Conservation (phyloP, 148 eudicot species). For the Chenopodium album region DNA sequence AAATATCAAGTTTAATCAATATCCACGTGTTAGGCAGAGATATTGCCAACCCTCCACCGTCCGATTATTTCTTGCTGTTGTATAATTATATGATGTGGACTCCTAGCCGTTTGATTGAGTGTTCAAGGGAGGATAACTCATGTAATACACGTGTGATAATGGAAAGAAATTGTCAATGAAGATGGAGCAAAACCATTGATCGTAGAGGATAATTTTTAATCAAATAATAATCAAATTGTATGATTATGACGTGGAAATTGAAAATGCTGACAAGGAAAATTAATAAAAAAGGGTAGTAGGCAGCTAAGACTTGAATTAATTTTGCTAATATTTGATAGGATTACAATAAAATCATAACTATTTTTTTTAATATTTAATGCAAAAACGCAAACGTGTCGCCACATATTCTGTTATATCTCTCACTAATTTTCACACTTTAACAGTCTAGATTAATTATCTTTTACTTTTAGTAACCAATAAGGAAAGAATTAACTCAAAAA, state of each 20-base stretch:
- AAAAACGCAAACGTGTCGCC: constrained; percentile 57
- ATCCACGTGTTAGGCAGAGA: constrained; percentile 42
- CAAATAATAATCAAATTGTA: neutral
- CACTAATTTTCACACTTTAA: neutral
- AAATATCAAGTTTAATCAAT: constrained; percentile 25
- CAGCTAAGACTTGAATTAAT: constrained; percentile 5
- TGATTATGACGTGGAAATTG: neutral
- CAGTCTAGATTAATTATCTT: neutral
- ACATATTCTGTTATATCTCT: constrained; percentile 32
- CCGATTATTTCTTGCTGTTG: constrained; percentile 7
- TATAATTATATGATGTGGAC: neutral
- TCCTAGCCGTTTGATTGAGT: constrained; percentile 25
- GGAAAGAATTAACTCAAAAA: neutral
- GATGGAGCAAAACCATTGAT: constrained; percentile 1
- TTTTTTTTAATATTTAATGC: neutral
- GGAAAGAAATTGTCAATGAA: neutral
- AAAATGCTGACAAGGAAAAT: constrained; percentile 27
- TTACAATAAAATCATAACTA: neutral
- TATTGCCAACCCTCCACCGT: constrained; percentile 1
- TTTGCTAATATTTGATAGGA: neutral
- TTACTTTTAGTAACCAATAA: neutral
- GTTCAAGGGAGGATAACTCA: neutral
- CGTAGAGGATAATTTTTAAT: constrained; percentile 13
- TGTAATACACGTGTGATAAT: constrained; percentile 12
- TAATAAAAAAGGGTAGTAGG: neutral